Evolutionary conservation across 345 rosid species (phyloP).

Genomic region (Cardamine resedifolia): DNA sequence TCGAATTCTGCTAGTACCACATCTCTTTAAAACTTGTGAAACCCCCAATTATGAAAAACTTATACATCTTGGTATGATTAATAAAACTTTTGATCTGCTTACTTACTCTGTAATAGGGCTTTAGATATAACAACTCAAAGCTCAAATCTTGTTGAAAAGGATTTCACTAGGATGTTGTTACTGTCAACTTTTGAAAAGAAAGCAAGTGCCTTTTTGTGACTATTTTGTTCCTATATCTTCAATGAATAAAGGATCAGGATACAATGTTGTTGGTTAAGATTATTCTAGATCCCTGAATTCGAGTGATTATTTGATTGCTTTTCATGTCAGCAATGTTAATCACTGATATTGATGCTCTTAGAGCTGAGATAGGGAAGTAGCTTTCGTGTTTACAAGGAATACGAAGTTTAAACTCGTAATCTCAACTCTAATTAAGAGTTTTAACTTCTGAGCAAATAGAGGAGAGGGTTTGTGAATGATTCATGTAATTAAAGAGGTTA

Average conservation of each 20-base stretch:
- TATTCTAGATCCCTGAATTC: not conserved
- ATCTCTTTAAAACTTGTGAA: not conserved
- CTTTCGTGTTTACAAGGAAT: not conserved
- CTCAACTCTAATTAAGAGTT: not conserved
- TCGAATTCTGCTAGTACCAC: not conserved
- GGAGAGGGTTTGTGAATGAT: slow-evolving; percentile 1
- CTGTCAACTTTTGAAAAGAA: slow-evolving; percentile 3
- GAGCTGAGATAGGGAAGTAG: slow-evolving; percentile 20
- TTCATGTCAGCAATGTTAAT: slow-evolving; percentile 37
- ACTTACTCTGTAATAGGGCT: slow-evolving; percentile 24
- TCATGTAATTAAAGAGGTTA: slow-evolving; percentile 6
- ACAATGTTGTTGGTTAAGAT: not conserved
- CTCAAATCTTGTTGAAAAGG: slow-evolving; percentile 6
- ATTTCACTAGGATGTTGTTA: not conserved
- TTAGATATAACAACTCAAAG: not conserved
- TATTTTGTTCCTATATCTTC: not conserved
- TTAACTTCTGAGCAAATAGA: not conserved
- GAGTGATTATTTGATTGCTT: not conserved
- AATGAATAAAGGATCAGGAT: not conserved
- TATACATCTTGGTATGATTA: not conserved
- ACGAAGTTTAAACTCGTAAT: not conserved
- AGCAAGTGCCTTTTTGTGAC: not conserved
- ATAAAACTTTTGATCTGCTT: not conserved
- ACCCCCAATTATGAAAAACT: not conserved
- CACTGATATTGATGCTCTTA: slow-evolving; percentile 26